Evolutionary conservation across 148 eudicot genomes (phyloP), one percentile per base, ranked within the genome.

Genomic region (Vaccinium myrtillus): DNA sequence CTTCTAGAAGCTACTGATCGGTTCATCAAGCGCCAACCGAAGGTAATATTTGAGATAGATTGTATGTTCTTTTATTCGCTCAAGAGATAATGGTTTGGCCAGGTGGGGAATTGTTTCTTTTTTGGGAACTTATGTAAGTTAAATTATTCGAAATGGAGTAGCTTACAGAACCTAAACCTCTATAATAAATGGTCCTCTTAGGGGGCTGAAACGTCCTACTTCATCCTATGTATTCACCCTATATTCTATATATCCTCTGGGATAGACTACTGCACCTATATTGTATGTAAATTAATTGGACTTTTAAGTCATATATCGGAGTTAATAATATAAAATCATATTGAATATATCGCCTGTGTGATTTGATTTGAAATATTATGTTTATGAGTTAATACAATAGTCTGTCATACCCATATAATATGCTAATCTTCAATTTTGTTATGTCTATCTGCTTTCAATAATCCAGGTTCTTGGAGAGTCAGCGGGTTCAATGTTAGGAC

Each of bases 401-500:
- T 79, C 83, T 46, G 5, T 19, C 70, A 15, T 43, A 18, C 1
- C 25, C 53, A n/a, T 76, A 11, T 51, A 19, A 11, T 51, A 19
- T 81, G 77, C 14, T 80, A 58, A 49, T 8, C 46, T 54, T 30
- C 56, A 21, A 3, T 78, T 78, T 27, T 56, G 54, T 43, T 80
- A 6, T 79, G 50, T 36, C 23, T 48, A 15, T 27, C 14, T 49
- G 5, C 71, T 9, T 43, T 11, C 30, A 7, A 86, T 61, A 48
- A 43, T 46, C 70, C 89, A 96, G 99, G 98, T 96, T 87, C 86
- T 96, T 82, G 93, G 98, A 63, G 99, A 95, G 88, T 88, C 99
- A 32, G 93, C 96, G 82, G 98, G 98, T 65, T 94, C 97, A n/a
- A 95, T 96, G 98, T 87, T 96, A 82, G 99, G 99, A 50, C 91